Evolutionary conservation across 208 protist species (phyloP).

Genomic region (Acanthamoeba royreba): DNA sequence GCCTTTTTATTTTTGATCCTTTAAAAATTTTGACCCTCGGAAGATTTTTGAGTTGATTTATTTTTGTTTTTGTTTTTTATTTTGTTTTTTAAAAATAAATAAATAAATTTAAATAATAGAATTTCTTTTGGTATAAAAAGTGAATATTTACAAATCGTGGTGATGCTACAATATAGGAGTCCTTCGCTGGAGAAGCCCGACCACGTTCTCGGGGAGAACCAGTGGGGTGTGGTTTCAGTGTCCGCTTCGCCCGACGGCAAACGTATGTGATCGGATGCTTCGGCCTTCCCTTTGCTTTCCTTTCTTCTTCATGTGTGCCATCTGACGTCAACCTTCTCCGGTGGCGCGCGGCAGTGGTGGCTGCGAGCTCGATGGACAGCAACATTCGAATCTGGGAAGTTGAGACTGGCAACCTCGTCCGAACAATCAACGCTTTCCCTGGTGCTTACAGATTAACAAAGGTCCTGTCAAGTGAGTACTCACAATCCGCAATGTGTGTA

Average conservation of each 20-base stretch:
- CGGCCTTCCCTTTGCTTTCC: background rate
- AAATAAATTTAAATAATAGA: too few relatives aligned
- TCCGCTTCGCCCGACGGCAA: background rate
- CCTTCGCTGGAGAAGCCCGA: background rate
- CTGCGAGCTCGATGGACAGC: slow-evolving; percentile 17
- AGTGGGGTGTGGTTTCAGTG: slow-evolving; percentile 25
- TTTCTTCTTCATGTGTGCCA: background rate
- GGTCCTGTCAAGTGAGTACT: background rate
- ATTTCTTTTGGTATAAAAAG: too few relatives aligned
- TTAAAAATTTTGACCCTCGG: background rate
- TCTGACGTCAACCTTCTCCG: background rate
- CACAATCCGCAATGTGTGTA: background rate
- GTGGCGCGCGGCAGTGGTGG: background rate
- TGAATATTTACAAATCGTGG: too few relatives aligned
- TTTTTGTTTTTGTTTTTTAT: background rate
- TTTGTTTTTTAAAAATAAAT: too few relatives aligned
- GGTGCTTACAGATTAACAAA: background rate
- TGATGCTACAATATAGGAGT: background rate
- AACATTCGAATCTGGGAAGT: slow-evolving; percentile 17
- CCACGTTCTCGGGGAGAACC: background rate
- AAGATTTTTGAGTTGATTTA: background rate
- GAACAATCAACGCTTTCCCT: slow-evolving; percentile 8
- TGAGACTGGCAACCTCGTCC: background rate
- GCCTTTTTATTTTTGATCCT: background rate
- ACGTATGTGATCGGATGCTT: background rate